phyloP scores from a whole-genome alignment of 208 protist species.

The Porcisia deanei region DNA sequence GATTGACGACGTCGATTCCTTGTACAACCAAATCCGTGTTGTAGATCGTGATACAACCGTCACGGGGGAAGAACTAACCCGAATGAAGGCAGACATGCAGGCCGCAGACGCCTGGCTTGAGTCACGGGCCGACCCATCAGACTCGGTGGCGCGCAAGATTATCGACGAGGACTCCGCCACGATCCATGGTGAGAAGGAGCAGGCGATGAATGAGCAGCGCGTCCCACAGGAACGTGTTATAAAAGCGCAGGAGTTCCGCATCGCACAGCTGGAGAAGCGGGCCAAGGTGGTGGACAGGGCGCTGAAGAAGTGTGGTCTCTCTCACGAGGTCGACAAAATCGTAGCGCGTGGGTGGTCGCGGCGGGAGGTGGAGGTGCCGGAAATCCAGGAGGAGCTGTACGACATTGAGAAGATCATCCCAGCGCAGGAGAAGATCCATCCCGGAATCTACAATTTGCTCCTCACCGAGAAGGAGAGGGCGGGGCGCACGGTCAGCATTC shows the following conservation, averaged over 20 bases:
- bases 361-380: conserved; percentile 46
- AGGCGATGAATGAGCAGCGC: conserved; percentile 56
- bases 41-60: conserved; percentile 61
- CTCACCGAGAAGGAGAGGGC: conserved; percentile 76
- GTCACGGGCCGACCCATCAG: conserved; percentile 34
- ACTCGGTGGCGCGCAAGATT: conserved; percentile 43
- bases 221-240: conserved; percentile 82
- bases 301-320: conserved; percentile 64
- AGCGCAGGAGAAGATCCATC: conserved; percentile 82
- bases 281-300: conserved; percentile 63
- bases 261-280: conserved; percentile 74
- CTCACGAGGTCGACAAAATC: conserved; percentile 55
- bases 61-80: conserved; percentile 54
- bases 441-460: conserved; percentile 84
- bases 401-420: conserved; percentile 85
- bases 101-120: conserved; percentile 54
- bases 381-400: conserved; percentile 60
- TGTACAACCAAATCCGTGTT: conserved; percentile 86
- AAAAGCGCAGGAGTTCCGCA: conserved; percentile 86
- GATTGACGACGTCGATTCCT: conserved; percentile 66
- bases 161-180: conserved; percentile 62
- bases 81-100: conserved; percentile 47
- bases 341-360: conserved; percentile 57
- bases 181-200: conserved; percentile 55
- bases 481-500: conserved; percentile 60